These are phyloP conservation scores for Aspergillus eucalypticola DNA, from an alignment of 2,329 filamentous ascomycete genomes.

Conservation along the genomic window DNA sequence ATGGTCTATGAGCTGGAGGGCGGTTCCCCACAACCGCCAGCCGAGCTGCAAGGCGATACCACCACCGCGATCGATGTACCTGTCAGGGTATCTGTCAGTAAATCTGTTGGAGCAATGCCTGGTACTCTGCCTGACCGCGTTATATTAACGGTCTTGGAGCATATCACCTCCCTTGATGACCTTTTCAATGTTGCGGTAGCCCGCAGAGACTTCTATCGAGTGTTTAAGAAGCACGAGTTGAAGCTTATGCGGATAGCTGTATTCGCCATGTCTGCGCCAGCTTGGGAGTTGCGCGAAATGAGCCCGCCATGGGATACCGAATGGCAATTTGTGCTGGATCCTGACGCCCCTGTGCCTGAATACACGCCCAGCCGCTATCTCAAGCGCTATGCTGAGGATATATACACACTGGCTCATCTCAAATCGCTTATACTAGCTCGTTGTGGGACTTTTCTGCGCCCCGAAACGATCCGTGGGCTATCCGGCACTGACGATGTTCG, in stretches of 20 bases:
- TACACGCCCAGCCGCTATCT: constrained; percentile 57
- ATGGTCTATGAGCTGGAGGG: constrained; percentile 39
- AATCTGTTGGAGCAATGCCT: constrained; percentile 35
- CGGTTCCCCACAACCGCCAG: constrained; percentile 20
- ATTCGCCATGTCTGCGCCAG: constrained; percentile 57
- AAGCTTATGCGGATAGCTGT: constrained; percentile 54
- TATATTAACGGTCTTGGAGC: constrained; percentile 53
- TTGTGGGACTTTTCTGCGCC: constrained; percentile 58
- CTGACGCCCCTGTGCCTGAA: constrained; percentile 51
- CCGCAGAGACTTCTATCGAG: constrained; percentile 58
- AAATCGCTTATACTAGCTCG: constrained; percentile 59
- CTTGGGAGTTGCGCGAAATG: constrained; percentile 63
- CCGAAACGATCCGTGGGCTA: constrained; percentile 57
- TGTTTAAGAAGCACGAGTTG: constrained; percentile 60
- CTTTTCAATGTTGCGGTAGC: constrained; percentile 57
- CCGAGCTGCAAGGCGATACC: constrained; percentile 1
- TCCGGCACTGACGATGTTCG: constrained; percentile 48
- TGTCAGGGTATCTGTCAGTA: neutral
- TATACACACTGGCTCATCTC: constrained; percentile 55
- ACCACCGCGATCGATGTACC: constrained; percentile 22
- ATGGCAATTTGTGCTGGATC: constrained; percentile 43
- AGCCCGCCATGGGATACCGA: constrained; percentile 53
- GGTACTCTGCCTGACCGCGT: constrained; percentile 50
- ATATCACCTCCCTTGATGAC: constrained; percentile 53
- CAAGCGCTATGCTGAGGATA: constrained; percentile 53